Percentiles rank a stretch among this genome's conserved stretches.
Conservation (phyloP, 2,329 filamentous ascomycete genomes). For the Monilinia vaccinii-corymbosi region DNA sequence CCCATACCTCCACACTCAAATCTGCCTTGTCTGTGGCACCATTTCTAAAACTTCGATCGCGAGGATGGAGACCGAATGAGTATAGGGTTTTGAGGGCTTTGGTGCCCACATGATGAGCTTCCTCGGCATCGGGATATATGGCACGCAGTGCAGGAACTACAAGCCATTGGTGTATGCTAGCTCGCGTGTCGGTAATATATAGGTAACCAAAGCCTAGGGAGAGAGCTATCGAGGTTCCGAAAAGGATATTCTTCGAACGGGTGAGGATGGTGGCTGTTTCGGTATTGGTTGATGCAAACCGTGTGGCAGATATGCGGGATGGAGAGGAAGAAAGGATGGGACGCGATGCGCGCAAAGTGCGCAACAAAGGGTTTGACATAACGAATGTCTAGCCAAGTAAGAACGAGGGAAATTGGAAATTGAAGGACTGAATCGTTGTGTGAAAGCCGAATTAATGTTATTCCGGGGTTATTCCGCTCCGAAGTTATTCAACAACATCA, state of each 20-base stretch:
- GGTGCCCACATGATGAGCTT: constrained; percentile 80
- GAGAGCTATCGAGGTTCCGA: constrained; percentile 45
- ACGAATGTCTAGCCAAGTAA: not conserved
- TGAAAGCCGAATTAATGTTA: not conserved
- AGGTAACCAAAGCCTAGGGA: constrained; percentile 44
- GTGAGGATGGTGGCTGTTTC: constrained; percentile 32
- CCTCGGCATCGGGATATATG: constrained; percentile 69
- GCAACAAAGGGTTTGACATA: constrained; percentile 7
- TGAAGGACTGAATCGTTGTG: not conserved
- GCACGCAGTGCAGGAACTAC: constrained; percentile 57
- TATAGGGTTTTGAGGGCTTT: constrained; percentile 63
- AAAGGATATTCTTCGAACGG: constrained; percentile 40
- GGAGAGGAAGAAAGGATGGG: not conserved
- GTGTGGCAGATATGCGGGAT: constrained; percentile 10
- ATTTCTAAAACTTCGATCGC: constrained; percentile 50
- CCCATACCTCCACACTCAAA: constrained; percentile 56
- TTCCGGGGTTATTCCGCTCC: not conserved
- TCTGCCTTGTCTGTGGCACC: constrained; percentile 26
- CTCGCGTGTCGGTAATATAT: constrained; percentile 67
- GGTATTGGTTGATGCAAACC: constrained; percentile 19
- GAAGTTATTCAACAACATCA: not conserved
- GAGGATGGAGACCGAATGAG: constrained; percentile 65
- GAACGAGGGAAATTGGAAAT: not conserved
- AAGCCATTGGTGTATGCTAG: constrained; percentile 59
- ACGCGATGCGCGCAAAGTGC: constrained; percentile 3